Evolutionary conservation across 1,284 basidiomycete species (phyloP).

Genomic region (Ustilago esculenta): DNA sequence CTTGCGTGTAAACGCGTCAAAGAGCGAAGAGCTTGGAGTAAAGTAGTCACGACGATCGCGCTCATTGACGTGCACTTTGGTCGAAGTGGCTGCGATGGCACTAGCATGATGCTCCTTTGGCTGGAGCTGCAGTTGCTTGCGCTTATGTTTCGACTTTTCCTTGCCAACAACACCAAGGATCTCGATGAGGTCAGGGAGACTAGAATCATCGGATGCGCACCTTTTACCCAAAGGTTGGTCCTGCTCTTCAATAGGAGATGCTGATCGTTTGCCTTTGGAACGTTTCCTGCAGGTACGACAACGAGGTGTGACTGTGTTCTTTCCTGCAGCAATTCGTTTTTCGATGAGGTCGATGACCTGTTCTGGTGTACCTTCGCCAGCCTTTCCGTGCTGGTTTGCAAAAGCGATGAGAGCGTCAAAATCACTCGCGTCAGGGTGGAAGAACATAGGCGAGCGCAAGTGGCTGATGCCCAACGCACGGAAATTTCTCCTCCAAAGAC

Average conservation of each 20-base stretch:
- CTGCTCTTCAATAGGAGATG: neutral
- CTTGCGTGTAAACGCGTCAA: conserved; percentile 54
- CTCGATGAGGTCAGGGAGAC: conserved; percentile 58
- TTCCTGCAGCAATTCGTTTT: conserved; percentile 6
- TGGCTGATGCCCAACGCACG: conserved; percentile 52
- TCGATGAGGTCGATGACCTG: conserved; percentile 33
- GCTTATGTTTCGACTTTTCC: conserved; percentile 66
- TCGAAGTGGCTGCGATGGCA: conserved; percentile 1
- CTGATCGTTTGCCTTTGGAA: conserved; percentile 1
- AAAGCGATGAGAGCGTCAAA: conserved; percentile 65
- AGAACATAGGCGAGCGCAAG: conserved; percentile 68
- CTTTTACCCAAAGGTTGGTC: neutral
- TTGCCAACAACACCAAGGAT: conserved; percentile 67
- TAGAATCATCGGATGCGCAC: neutral
- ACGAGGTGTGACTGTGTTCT: neutral
- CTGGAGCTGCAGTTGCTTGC: conserved; percentile 55
- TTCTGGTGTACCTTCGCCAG: conserved; percentile 24
- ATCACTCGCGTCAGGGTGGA: conserved; percentile 67
- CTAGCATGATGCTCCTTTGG: conserved; percentile 8
- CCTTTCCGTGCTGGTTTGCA: conserved; percentile 46
- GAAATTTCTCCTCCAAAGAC: conserved; percentile 52
- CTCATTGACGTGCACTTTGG: conserved; percentile 64
- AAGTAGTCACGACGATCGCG: conserved; percentile 67
- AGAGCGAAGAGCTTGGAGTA: conserved; percentile 62
- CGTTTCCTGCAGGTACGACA: conserved; percentile 2